These are phyloP conservation scores for Ustilago hordei DNA, from an alignment of 1,284 basidiomycete species.

Conservation along the genomic window DNA sequence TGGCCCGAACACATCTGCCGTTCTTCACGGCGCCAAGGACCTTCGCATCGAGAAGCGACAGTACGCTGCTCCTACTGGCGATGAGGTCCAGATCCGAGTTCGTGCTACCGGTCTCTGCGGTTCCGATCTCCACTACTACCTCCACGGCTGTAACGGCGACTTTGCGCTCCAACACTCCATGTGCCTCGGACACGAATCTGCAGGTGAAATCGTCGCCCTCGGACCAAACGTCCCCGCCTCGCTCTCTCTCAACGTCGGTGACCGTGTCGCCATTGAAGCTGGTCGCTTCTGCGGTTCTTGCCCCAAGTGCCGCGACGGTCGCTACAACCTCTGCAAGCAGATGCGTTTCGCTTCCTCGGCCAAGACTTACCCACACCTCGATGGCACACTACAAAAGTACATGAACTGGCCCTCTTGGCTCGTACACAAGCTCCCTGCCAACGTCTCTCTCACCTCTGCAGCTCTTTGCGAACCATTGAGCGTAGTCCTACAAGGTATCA, in stretches of 20 bases:
- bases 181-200: conserved; percentile 91
- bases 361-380: conserved; percentile 90
- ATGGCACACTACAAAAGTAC: conserved; percentile 86
- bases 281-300: conserved; percentile 84
- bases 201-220: conserved; percentile 80
- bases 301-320: conserved; percentile 74
- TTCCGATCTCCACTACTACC: conserved; percentile 63
- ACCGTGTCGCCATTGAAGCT: conserved; percentile 92
- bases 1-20: conserved; percentile 62
- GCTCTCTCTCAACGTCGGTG: conserved; percentile 76
- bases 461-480: conserved; percentile 91
- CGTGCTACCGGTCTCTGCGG: conserved; percentile 88
- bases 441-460: conserved; percentile 80
- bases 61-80: conserved; percentile 77
- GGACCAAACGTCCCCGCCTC: conserved; percentile 73
- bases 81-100: conserved; percentile 79
- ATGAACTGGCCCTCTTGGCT: conserved; percentile 89
- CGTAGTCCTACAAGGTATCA: conserved; percentile 85
- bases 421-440: conserved; percentile 84
- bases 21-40: conserved; percentile 72
- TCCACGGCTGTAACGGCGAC: conserved; percentile 81
- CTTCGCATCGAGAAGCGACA: conserved; percentile 75
- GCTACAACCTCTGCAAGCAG: conserved; percentile 90
- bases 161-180: conserved; percentile 82
- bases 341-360: conserved; percentile 90